Conservation (phyloP, 352 stramenopile genomes). For the Pythium sukuiense region DNA sequence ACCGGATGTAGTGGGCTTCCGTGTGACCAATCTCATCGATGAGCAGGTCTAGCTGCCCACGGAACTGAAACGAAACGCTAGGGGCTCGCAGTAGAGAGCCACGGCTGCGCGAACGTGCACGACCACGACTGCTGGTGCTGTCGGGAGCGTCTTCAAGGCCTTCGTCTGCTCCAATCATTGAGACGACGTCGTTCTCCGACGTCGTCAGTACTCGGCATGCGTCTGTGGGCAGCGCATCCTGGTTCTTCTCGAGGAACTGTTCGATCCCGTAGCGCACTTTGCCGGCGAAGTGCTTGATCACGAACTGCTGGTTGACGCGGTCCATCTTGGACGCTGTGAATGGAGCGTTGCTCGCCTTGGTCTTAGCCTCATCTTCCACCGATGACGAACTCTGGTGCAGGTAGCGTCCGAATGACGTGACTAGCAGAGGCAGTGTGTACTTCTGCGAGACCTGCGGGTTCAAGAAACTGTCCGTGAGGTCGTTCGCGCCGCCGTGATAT, state of each 20-base stretch:
- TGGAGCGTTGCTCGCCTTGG: constrained; percentile 38
- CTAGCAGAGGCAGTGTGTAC: constrained; percentile 53
- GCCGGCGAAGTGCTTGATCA: constrained; percentile 81
- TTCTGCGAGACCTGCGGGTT: constrained; percentile 45
- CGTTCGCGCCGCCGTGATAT: constrained; percentile 47
- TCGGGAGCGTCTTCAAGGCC: constrained; percentile 41
- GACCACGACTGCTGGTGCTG: constrained; percentile 7
- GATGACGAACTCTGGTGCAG: constrained; percentile 34
- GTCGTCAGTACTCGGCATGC: constrained; percentile 49
- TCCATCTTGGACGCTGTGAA: constrained; percentile 86
- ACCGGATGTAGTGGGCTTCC: constrained; percentile 98
- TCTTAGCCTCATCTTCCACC: constrained; percentile 34
- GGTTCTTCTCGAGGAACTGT: constrained; percentile 87
- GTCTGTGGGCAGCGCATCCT: constrained; percentile 74
- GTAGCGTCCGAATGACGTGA: constrained; percentile 73
- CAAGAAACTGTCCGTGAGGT: constrained; percentile 30
- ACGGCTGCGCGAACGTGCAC: constrained; percentile 19
- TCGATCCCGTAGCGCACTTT: constrained; percentile 75
- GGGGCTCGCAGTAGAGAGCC: constrained; percentile 60
- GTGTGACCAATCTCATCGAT: constrained; percentile 94
- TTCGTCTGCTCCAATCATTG: constrained; percentile 53
- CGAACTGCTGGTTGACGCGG: constrained; percentile 79
- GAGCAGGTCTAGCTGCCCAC: constrained; percentile 91
- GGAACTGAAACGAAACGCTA: constrained; percentile 92
- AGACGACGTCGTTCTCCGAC: constrained; percentile 68